Base-by-base conservation (phyloP, 257 asterid genomes). In the Capsicum chinense region DNA sequence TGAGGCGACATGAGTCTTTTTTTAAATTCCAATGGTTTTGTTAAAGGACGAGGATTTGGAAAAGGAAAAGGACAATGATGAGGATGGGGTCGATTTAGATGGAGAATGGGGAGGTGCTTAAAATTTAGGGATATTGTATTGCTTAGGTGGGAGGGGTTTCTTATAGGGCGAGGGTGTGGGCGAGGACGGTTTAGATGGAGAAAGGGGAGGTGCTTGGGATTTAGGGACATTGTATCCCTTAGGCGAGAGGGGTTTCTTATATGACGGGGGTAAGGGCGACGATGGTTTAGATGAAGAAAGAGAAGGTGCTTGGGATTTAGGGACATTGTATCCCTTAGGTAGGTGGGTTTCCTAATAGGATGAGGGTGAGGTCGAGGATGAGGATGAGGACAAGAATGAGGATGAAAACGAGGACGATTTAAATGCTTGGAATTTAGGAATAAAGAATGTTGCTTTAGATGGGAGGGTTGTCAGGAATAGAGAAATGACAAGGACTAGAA, bases 401-500 rank as follows among this genome's bases (percentile, higher is more conserved):
- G 79, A 15, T 0, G 78, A 42, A 56, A 56, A 9, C 0, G 79
- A 9, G 79, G 79, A 62, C 2, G 74, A 9, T 73, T 73, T 13
- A 19, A 2, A 48, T 68, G 68, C 68, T 19, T 9, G 37, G 68
- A 16, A 5, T 63, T 63, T 26, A 11, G 42, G 70, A 12, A 52
- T 52, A 26, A 26, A 26, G 33, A 52, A 10, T 16, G 1, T 67
- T n/a, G 85, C 85, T 44, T 83, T n/a, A 10, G 80, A 44, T 10
- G 85, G 67, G 9, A 82, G 17, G n/a, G 71, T 14, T 17, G 71
- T 39, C n/a, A 79, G 78, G 85, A 64, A n/a, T 82, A 67, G 16
- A 86, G 64, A 56, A 81, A 86, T 87, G 79, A 85, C 56, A 84
- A 86, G 80, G 33, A 88, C 63, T 16, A 84, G 52, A 10, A 87